Evolutionary conservation across 192 early-diverging fungal species (phyloP).

Genomic region (Entophlyctis luteolus): DNA sequence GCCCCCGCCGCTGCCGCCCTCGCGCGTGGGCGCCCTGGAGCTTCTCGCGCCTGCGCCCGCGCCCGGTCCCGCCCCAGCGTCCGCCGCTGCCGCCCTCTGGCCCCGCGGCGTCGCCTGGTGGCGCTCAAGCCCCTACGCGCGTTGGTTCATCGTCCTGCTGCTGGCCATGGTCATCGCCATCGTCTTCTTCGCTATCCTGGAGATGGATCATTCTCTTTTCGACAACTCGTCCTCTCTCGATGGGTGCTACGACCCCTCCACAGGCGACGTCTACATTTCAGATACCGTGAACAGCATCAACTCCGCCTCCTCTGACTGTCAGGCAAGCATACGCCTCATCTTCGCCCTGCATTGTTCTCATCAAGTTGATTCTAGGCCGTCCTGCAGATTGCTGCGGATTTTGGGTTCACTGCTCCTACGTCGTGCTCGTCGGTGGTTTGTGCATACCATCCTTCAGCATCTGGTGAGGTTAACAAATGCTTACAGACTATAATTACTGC

Average conservation of each 20-base stretch:
- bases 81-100: too few species aligned
- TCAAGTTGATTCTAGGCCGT: slow-evolving; percentile 3
- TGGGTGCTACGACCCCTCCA: slow-evolving; percentile 13
- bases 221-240: too few species aligned
- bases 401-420: slow-evolving; percentile 6
- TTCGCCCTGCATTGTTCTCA: neutral
- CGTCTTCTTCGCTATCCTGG: too few species aligned
- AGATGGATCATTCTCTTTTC: too few species aligned
- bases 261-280: slow-evolving; percentile 1
- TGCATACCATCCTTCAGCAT: neutral
- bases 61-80: too few species aligned
- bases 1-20: too few species aligned
- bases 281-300: neutral
- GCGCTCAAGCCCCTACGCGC: too few species aligned
- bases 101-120: too few species aligned
- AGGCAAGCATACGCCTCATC: neutral
- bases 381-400: neutral
- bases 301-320: neutral
- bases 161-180: too few species aligned
- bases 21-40: too few species aligned
- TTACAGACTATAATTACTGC: slow-evolving; percentile 8
- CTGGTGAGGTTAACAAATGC: neutral
- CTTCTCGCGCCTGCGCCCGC: too few species aligned
- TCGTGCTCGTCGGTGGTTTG: neutral
- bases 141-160: too few species aligned